Percentiles rank a stretch among this genome's conserved stretches.
Evolutionary conservation across 305 asterid genomes (phyloP).

Genomic region (Fraxinus paxiana): DNA sequence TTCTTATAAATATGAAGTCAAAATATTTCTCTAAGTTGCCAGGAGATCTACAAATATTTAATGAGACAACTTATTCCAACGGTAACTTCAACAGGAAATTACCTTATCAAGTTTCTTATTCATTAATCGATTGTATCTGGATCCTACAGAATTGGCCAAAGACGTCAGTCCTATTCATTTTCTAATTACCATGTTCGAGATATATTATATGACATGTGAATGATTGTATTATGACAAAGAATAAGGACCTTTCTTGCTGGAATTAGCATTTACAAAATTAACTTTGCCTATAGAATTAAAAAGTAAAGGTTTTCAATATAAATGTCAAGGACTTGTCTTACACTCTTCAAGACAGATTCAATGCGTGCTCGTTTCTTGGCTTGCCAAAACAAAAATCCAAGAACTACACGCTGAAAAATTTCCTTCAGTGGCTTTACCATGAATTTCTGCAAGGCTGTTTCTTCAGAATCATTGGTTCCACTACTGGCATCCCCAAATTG

Average conservation of each 20-base stretch:
- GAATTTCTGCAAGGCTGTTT: slow-evolving; percentile 48
- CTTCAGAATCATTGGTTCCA: slow-evolving; percentile 46
- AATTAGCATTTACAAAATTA: neutral
- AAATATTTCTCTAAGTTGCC: neutral
- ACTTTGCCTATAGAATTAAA: neutral
- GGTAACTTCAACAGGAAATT: neutral
- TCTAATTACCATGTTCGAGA: neutral
- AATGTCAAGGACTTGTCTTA: slow-evolving; percentile 30
- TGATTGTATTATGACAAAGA: neutral
- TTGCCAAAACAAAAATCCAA: slow-evolving; percentile 88
- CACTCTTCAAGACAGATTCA: slow-evolving; percentile 81
- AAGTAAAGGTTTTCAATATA: neutral
- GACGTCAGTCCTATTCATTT: neutral
- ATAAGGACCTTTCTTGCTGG: neutral
- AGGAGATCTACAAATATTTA: neutral
- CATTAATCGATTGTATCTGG: neutral
- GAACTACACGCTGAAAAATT: slow-evolving; percentile 66
- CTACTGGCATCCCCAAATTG: slow-evolving; percentile 65
- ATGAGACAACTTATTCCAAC: neutral
- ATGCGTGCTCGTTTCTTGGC: slow-evolving; percentile 88
- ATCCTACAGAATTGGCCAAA: neutral
- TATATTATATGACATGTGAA: neutral
- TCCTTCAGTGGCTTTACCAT: slow-evolving; percentile 72
- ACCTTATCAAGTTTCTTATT: neutral
- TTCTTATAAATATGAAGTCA: neutral